These are phyloP conservation scores for Kodamaea nitidulidarum DNA, from an alignment of 805 yeast genomes.

Conservation along the genomic window DNA sequence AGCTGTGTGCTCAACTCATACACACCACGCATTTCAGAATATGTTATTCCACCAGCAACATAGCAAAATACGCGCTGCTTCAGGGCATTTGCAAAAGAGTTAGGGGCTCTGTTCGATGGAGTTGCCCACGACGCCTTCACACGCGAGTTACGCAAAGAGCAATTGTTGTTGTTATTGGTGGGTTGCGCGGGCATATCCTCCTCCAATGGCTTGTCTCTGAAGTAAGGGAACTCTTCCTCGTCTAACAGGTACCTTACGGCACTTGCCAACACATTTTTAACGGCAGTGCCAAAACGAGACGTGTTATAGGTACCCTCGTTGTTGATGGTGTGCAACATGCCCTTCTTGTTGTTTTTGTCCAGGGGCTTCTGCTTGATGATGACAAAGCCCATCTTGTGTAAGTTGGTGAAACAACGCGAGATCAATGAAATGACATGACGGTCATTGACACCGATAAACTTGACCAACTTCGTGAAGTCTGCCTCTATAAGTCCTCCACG, in stretches of 20 bases:
- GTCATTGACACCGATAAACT: slow-evolving; percentile 46
- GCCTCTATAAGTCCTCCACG: slow-evolving; percentile 75
- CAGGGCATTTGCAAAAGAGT: slow-evolving; percentile 13
- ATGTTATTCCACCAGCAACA: slow-evolving; percentile 86
- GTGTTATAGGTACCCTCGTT: slow-evolving; percentile 55
- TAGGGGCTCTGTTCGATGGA: slow-evolving; percentile 16
- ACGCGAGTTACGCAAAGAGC: slow-evolving; percentile 62
- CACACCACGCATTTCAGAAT: slow-evolving; percentile 72
- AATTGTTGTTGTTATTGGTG: slow-evolving; percentile 8
- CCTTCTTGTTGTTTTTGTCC: slow-evolving; percentile 44
- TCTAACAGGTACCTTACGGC: slow-evolving; percentile 50
- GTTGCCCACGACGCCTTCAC: slow-evolving; percentile 79
- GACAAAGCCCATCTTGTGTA: slow-evolving; percentile 51
- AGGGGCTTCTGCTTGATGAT: slow-evolving; percentile 41
- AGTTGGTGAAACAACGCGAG: slow-evolving; percentile 44
- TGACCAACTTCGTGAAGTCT: slow-evolving; percentile 68
- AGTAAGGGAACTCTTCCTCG: slow-evolving; percentile 64
- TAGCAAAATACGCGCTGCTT: slow-evolving; percentile 74
- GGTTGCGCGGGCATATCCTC: slow-evolving; percentile 32
- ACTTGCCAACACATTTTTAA: slow-evolving; percentile 54
- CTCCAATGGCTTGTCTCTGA: slow-evolving; percentile 66
- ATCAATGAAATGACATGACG: slow-evolving; percentile 53
- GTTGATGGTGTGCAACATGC: slow-evolving; percentile 53
- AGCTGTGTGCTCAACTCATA: slow-evolving; percentile 61
- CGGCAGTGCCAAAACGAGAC: slow-evolving; percentile 70